Conservation (phyloP, 768 basidiomycete genomes). For the Termitomyces heimii region DNA sequence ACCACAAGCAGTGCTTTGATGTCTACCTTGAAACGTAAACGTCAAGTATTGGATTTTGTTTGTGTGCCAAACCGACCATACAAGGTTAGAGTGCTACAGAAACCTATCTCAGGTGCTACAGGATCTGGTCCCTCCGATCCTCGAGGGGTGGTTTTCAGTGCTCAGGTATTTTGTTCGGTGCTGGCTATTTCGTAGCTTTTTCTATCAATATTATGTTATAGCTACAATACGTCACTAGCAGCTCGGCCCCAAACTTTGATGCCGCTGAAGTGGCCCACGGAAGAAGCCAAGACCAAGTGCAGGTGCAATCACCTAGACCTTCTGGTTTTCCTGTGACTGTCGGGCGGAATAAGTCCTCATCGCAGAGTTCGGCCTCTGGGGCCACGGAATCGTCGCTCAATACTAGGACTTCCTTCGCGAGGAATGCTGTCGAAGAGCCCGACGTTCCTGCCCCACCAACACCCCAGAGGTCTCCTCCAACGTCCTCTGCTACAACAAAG, state of each 20-base stretch:
- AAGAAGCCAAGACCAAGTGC: not conserved
- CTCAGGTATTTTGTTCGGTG: not conserved
- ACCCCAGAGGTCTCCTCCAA: not conserved
- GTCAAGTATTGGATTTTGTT: constrained; percentile 10
- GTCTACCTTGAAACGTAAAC: constrained; percentile 8
- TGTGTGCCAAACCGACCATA: constrained; percentile 1
- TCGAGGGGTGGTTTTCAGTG: not conserved
- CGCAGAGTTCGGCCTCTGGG: not conserved
- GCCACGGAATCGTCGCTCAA: not conserved
- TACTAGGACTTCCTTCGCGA: too few relatives aligned
- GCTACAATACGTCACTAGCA: not conserved
- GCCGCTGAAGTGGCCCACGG: not conserved
- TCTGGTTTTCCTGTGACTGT: too few relatives aligned
- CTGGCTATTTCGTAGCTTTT: not conserved
- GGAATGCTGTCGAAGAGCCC: too few relatives aligned
- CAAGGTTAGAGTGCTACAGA: not conserved
- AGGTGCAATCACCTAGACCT: not conserved
- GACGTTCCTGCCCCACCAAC: not conserved
- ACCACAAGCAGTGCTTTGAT: not conserved
- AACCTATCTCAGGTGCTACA: not conserved
- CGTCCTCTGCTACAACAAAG: not conserved
- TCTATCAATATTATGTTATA: not conserved
- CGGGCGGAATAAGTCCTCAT: not conserved
- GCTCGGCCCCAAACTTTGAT: not conserved
- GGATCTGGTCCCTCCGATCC: not conserved